phyloP scores from a whole-genome alignment of 768 basidiomycete genomes.

The Hortiboletus flavorubellus region DNA sequence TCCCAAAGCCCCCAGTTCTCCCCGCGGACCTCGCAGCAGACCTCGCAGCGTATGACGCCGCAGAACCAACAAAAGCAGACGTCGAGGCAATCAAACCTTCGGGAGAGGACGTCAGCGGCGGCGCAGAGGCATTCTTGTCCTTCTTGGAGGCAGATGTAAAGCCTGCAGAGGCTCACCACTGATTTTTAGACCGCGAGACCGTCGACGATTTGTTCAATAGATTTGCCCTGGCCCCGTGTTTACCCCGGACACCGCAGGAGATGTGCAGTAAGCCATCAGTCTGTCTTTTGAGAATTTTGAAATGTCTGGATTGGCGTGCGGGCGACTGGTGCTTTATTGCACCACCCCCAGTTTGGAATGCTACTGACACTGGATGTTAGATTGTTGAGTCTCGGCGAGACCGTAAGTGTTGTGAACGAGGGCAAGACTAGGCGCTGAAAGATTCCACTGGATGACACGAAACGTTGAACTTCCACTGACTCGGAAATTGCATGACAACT shows the following conservation, averaged over 20 bases:
- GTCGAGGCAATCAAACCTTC: conserved; percentile 35
- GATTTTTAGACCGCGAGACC: conserved; percentile 18
- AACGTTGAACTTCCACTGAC: too few relatives aligned
- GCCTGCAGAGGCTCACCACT: conserved; percentile 58
- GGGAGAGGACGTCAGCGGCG: conserved; percentile 30
- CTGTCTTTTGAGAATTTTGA: background rate
- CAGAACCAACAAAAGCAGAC: conserved; percentile 62
- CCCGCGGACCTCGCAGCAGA: conserved; percentile 87
- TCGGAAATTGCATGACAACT: background rate
- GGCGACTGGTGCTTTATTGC: background rate
- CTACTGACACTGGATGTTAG: background rate
- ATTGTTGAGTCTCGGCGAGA: background rate
- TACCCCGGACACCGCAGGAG: background rate
- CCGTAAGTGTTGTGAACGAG: background rate
- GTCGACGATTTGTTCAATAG: conserved; percentile 15
- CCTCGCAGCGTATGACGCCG: conserved; percentile 78
- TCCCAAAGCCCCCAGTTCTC: conserved; percentile 72
- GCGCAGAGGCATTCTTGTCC: conserved; percentile 73
- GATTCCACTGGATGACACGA: background rate
- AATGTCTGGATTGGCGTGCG: background rate
- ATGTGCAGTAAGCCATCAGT: background rate
- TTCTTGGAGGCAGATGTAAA: conserved; percentile 82
- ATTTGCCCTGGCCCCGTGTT: background rate
- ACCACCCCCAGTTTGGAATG: background rate
- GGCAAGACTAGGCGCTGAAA: too few relatives aligned